phyloP scores from a whole-genome alignment of 2,329 filamentous ascomycete genomes.

The Fusarium duplospermum region DNA sequence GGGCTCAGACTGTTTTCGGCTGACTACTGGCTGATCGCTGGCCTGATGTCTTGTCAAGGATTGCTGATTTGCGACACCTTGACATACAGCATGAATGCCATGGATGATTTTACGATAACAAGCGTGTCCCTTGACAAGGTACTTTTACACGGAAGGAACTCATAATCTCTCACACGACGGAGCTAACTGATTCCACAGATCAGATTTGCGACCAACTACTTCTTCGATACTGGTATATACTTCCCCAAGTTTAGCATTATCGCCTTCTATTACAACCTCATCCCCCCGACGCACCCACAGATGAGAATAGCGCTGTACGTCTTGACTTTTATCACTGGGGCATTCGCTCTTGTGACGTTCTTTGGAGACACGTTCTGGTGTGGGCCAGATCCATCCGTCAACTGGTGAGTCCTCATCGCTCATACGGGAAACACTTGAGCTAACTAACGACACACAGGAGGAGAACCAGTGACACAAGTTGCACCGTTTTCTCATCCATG shows the following conservation, averaged over 20 bases:
- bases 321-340: slow-evolving; percentile 23
- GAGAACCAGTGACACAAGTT: background rate
- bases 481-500: slow-evolving; percentile 30
- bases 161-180: too few species aligned
- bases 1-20: background rate
- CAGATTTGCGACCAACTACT: slow-evolving; percentile 40
- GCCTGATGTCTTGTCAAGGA: background rate
- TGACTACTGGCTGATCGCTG: background rate
- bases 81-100: slow-evolving; percentile 1
- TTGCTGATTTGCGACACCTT: slow-evolving; percentile 2
- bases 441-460: background rate
- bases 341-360: slow-evolving; percentile 25
- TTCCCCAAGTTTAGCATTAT: slow-evolving; percentile 42
- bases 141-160: background rate
- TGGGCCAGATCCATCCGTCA: slow-evolving; percentile 32
- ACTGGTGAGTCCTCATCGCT: slow-evolving; percentile 23
- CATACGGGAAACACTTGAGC: background rate
- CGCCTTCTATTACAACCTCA: slow-evolving; percentile 39
- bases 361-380: slow-evolving; percentile 41
- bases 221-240: slow-evolving; percentile 42
- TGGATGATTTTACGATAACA: background rate
- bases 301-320: slow-evolving; percentile 32
- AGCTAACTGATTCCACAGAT: background rate
- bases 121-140: background rate
- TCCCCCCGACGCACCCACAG: slow-evolving; percentile 28